Evolutionary conservation across 202 grass and related monocot species (phyloP).

Genomic region (Zizania palustris): DNA sequence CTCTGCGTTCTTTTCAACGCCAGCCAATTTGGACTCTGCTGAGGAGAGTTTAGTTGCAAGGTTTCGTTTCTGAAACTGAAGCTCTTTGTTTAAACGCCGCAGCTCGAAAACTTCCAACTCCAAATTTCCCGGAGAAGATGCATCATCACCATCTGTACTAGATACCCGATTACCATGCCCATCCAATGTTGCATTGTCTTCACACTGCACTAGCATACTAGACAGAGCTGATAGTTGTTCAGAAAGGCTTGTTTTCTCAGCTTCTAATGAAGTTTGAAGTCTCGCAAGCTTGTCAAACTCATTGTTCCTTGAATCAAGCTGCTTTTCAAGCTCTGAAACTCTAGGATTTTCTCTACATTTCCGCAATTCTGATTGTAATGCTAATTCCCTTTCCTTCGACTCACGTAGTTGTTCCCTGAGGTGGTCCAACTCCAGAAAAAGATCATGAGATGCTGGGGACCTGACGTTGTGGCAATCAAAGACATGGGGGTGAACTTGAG

Average conservation of each 20-base stretch:
- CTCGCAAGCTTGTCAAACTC: slow-evolving; percentile 64
- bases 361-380: slow-evolving; percentile 68
- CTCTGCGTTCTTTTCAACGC: slow-evolving; percentile 75
- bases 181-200: slow-evolving; percentile 53
- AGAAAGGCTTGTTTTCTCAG: slow-evolving; percentile 67
- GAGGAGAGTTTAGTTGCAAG: slow-evolving; percentile 83
- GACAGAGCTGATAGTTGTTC: slow-evolving; percentile 74
- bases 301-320: slow-evolving; percentile 65
- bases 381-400: slow-evolving; percentile 84
- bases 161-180: slow-evolving; percentile 35
- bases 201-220: slow-evolving; percentile 52
- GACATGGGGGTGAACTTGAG: slow-evolving; percentile 89
- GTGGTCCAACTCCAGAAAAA: slow-evolving; percentile 93
- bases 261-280: slow-evolving; percentile 64
- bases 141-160: slow-evolving; percentile 41
- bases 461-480: slow-evolving; percentile 72
- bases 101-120: slow-evolving; percentile 89
- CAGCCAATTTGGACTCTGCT: slow-evolving; percentile 85
- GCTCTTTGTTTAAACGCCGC: slow-evolving; percentile 87
- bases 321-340: slow-evolving; percentile 81
- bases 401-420: slow-evolving; percentile 82
- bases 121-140: slow-evolving; percentile 63
- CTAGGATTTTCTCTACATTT: slow-evolving; percentile 76
- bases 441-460: slow-evolving; percentile 87
- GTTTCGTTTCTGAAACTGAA: slow-evolving; percentile 94